Evolutionary conservation across 768 basidiomycete genomes (phyloP), one percentile per base, ranked within the genome.

Genomic region (Dioszegia hungarica): DNA sequence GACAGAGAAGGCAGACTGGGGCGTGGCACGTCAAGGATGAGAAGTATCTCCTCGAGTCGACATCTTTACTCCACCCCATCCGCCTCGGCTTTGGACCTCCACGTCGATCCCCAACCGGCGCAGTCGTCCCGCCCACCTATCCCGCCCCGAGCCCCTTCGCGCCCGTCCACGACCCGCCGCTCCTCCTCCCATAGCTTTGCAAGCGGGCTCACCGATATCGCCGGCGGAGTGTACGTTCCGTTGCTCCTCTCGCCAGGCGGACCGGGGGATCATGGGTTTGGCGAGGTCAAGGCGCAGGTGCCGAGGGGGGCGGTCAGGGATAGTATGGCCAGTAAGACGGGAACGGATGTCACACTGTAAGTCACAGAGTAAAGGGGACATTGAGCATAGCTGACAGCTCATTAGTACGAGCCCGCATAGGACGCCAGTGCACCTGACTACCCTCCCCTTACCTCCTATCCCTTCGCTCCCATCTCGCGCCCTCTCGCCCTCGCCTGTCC

Each of bases 331-430:
- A 12, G 10, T 37, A 11, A 20, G 24, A 38, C 49, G n/a, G 49
- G 49, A n/a, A 51, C 49, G 19, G 49, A 51, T 9, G 49, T 51
- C 3, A 25, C 34, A 25, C 27, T 51, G 49, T 51, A 33, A 51
- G 49, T 51, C 19, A 9, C 10, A 11, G 11, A 11, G 20, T 5
- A 11, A 19, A 43, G 8, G 14, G 19, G 19, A 43, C 24, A 25
- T 20, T 5, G 41, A n/a, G n/a, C n/a, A n/a, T n/a, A 5, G 20
- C 31, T 33, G 20, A 34, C 25, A 14, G n/a, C 9, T 38, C 4
- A 19, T 24, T 22, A 51, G 49, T n/a, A 38, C 27, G 25, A 51
- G 49, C 25, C 49, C 49, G 2, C 34, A 36, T 5, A n/a, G 17
- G 15, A 51, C 52, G 11, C 52, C 52, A 20, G 31, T 41, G 22